Conservation (phyloP, 495 filamentous ascomycete genomes). For the Neurospora africana region DNA sequence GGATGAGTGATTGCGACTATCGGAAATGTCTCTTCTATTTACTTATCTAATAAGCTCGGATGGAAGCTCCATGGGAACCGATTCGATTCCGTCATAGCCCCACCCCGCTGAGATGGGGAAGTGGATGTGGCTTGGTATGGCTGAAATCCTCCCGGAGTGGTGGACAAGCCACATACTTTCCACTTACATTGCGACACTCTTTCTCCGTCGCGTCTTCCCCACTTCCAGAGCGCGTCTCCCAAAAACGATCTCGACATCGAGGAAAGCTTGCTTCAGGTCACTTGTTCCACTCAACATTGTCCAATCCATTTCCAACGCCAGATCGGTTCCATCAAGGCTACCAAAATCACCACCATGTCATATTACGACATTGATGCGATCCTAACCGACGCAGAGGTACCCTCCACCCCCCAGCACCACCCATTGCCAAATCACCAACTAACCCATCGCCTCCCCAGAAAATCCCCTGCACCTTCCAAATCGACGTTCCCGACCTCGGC, state of each 20-base stretch:
- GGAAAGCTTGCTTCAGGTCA: neutral
- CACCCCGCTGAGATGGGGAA: neutral
- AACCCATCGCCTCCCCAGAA: conserved; percentile 45
- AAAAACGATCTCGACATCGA: neutral
- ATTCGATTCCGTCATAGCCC: conserved; percentile 20
- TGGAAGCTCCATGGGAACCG: conserved; percentile 12
- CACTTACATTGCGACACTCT: neutral
- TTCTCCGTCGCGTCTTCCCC: neutral
- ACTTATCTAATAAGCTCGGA: neutral
- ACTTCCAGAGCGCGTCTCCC: neutral
- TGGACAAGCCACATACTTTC: neutral
- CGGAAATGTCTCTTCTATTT: neutral
- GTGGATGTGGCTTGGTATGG: neutral
- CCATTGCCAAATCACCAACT: neutral
- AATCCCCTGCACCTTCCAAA: conserved; percentile 87
- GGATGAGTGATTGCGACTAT: neutral
- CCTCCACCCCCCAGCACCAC: conserved; percentile 2
- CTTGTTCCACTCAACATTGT: neutral
- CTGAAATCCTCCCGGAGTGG: neutral
- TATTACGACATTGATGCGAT: conserved; percentile 96
- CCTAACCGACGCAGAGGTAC: conserved; percentile 80
- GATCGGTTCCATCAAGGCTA: neutral
- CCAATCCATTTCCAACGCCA: neutral
- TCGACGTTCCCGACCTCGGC: conserved; percentile 76
- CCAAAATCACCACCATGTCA: conserved; percentile 43